phyloP scores from a whole-genome alignment of 75 land plant genomes.

The Picea sitchensis region DNA sequence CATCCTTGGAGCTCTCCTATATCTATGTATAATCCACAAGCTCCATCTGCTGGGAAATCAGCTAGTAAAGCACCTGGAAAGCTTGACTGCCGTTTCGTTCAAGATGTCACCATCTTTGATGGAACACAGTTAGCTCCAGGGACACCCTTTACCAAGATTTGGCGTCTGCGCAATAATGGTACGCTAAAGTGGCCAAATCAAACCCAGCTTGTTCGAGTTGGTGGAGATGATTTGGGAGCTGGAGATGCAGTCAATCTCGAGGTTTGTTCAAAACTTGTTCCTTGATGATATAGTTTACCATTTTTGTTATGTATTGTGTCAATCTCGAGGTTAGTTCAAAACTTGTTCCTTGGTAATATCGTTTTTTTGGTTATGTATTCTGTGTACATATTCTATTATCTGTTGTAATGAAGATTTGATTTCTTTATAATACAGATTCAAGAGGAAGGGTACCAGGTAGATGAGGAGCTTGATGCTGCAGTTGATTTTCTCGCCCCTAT shows the following conservation, averaged over 20 bases:
- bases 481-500: slow-evolving; percentile 78
- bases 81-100: slow-evolving; percentile 70
- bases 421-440: slow-evolving; percentile 46
- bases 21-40: background rate
- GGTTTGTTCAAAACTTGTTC: slow-evolving; percentile 23
- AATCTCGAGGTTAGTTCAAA: background rate
- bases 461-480: slow-evolving; percentile 61
- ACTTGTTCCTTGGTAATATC: background rate
- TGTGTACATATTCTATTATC: background rate
- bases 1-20: background rate
- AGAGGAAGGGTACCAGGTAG: slow-evolving; percentile 41
- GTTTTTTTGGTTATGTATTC: background rate
- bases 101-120: slow-evolving; percentile 79
- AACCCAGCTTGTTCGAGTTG: slow-evolving; percentile 71
- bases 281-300: background rate
- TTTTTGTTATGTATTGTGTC: background rate
- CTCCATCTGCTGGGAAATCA: slow-evolving; percentile 19
- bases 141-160: slow-evolving; percentile 78
- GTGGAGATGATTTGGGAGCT: slow-evolving; percentile 61
- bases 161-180: slow-evolving; percentile 92
- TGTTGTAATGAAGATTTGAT: background rate
- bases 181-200: slow-evolving; percentile 46
- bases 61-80: slow-evolving; percentile 19
- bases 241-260: slow-evolving; percentile 42
- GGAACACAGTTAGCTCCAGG: slow-evolving; percentile 64